Conservation (phyloP, 2,329 filamentous ascomycete species). For the Penicillium concentricum region DNA sequence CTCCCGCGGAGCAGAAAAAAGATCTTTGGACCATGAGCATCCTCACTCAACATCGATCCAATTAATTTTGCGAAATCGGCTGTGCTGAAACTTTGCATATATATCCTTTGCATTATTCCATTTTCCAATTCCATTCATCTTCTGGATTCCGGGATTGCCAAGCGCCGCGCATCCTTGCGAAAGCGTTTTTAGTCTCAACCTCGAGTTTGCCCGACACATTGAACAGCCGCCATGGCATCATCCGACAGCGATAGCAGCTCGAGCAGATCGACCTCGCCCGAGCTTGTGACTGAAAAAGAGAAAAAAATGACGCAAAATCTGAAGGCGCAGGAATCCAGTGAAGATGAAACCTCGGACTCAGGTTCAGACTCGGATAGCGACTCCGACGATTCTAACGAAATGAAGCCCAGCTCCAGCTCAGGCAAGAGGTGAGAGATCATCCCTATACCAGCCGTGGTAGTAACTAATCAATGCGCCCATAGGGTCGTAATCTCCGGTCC, state of each 20-base stretch:
- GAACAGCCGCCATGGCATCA: constrained; percentile 20
- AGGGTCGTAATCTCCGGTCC: constrained; percentile 27
- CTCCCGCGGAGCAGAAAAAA: constrained; percentile 42
- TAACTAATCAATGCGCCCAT: constrained; percentile 2
- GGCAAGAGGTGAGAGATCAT: constrained; percentile 18
- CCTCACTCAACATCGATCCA: constrained; percentile 14
- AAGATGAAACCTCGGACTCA: constrained; percentile 18
- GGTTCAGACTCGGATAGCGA: constrained; percentile 20
- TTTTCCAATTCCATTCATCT: background rate
- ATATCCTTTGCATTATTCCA: background rate
- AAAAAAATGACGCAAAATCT: constrained; percentile 20
- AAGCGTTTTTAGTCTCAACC: background rate
- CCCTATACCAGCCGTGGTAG: no score
- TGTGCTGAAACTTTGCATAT: background rate
- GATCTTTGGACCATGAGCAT: constrained; percentile 18
- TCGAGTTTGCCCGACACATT: constrained; percentile 1
- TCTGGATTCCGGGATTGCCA: background rate
- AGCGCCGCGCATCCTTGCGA: background rate
- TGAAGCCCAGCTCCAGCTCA: constrained; percentile 17
- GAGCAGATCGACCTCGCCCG: constrained; percentile 29
- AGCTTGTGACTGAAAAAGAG: constrained; percentile 23
- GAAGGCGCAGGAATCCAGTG: constrained; percentile 21
- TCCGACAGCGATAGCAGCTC: constrained; percentile 28
- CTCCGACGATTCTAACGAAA: constrained; percentile 19
- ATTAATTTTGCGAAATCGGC: constrained; percentile 6